Base-by-base conservation (phyloP, 495 filamentous ascomycete genomes). In the Aspergillus leporis region DNA sequence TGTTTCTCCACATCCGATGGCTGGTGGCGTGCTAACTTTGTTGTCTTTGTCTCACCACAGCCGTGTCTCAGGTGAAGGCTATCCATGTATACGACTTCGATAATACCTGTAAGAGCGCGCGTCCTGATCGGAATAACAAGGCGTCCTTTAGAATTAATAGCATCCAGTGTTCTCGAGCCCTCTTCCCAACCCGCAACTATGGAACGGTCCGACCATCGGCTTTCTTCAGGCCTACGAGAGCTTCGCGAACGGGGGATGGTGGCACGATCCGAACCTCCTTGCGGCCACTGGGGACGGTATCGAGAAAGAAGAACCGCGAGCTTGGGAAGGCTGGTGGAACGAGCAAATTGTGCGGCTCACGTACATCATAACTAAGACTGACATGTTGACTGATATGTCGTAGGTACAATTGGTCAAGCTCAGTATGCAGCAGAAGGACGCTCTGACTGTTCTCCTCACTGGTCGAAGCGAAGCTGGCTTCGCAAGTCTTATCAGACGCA, bases 41-140 rank as follows among this genome's bases (percentile, higher is more conserved):
- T 19, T 28, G 41, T 22, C 16, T 53, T 54, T 36, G 7, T 4
- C 51, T 22, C 34, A 21, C 58, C 19, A 41, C 59, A 87, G 85
- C 81, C 55, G 76, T 85, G 19, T 80, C 87, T 19, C 78, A 83
- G 64, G 88, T 98, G 66, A 90, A 84, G 68, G 70, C 84, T 7
- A 85, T 99, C 53, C 94, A 99, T 70, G 82, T 99, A 58, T 99
- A 98, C 78, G 94, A 99, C 74, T 99, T 99, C 70, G 94, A 99
- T 69, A 98, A 99, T 66, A 99, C 94, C 40, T 78, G 92, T 95
- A 79, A 73, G 85, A 65, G 31, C 48, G 9, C 8, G 40, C 48
- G 9, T 13, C 18, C 36, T 45, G 21, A 23, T n/a, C 12, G 31
- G 25, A 43, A 8, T n/a, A 23, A 25, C 34, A 12, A 28, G 32